Conservation (phyloP, 2,329 filamentous ascomycete genomes). For the Diaporthe sp. region DNA sequence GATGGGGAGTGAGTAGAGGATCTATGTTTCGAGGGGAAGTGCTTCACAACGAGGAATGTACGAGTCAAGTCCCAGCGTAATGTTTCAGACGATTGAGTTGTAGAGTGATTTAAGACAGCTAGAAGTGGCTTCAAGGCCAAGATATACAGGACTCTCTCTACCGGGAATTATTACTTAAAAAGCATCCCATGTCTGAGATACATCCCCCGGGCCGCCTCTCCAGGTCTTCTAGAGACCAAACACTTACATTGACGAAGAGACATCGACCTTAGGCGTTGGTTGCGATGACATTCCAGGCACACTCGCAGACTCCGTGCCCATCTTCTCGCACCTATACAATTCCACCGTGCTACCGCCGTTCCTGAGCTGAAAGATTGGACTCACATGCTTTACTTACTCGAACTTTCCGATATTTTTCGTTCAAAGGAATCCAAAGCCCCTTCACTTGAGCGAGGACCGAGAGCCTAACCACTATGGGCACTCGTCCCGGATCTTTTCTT, state of each 20-base stretch:
- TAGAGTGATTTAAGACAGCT: not conserved
- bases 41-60: not conserved
- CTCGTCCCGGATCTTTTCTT: not conserved
- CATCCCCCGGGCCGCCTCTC: too few relatives aligned
- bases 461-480: not conserved
- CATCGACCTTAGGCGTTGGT: not conserved
- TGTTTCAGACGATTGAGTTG: not conserved
- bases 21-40: not conserved
- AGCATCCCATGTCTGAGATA: not conserved
- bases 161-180: not conserved
- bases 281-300: not conserved
- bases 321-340: not conserved
- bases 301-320: not conserved
- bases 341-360: not conserved
- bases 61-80: not conserved
- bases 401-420: too few relatives aligned
- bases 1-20: not conserved
- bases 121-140: constrained; percentile 2
- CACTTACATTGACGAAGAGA: not conserved
- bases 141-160: not conserved
- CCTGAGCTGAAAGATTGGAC: not conserved
- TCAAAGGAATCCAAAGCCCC: not conserved
- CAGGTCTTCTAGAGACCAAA: too few relatives aligned
- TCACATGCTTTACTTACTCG: not conserved
- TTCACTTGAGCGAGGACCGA: not conserved